A percentile compares a stretch with the other conserved stretches of the same genome.
These are phyloP conservation scores for Phaeosphaeriaceae sp. DNA, from an alignment of 2,329 filamentous ascomycete species.

Conservation along the genomic window DNA sequence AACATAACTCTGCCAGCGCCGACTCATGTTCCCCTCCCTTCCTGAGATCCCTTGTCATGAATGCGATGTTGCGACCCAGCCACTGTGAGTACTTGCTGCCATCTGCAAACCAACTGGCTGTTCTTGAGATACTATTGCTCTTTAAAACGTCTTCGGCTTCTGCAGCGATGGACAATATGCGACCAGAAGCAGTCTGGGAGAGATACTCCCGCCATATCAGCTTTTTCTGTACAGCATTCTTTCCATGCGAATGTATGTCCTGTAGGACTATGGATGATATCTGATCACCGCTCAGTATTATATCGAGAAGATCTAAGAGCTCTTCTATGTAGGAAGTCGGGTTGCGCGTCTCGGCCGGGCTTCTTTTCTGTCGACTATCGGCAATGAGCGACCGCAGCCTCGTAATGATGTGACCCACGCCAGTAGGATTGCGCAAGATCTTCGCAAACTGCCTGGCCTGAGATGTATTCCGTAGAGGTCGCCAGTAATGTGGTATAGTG, in stretches of 20 bases:
- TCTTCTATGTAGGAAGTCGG: constrained; percentile 47
- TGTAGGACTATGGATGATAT: constrained; percentile 55
- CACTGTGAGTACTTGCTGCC: constrained; percentile 73
- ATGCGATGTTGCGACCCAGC: constrained; percentile 71
- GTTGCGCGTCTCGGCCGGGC: constrained; percentile 38
- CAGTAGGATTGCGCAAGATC: constrained; percentile 76
- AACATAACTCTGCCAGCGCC: constrained; percentile 54
- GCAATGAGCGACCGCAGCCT: constrained; percentile 69
- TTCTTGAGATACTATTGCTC: constrained; percentile 28
- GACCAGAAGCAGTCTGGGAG: constrained; percentile 67
- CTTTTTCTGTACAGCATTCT: constrained; percentile 55
- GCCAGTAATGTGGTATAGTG: constrained; percentile 86
- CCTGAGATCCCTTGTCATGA: constrained; percentile 53
- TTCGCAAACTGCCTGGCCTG: constrained; percentile 59
- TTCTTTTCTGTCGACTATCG: constrained; percentile 45
- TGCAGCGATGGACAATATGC: constrained; percentile 64
- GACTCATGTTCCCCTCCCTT: constrained; percentile 42
- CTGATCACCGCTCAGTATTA: constrained; percentile 54
- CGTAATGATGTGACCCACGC: constrained; percentile 78
- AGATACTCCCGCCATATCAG: constrained; percentile 71
- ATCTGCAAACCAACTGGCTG: constrained; percentile 67
- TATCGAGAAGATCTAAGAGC: constrained; percentile 53
- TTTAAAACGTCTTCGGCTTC: constrained; percentile 65
- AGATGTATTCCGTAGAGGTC: constrained; percentile 23
- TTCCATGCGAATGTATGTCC: constrained; percentile 52